A percentile compares a stretch with the other conserved stretches of the same genome.
phyloP scores from a whole-genome alignment of 2,329 filamentous ascomycete species.

The Stemphylium lycopersici region DNA sequence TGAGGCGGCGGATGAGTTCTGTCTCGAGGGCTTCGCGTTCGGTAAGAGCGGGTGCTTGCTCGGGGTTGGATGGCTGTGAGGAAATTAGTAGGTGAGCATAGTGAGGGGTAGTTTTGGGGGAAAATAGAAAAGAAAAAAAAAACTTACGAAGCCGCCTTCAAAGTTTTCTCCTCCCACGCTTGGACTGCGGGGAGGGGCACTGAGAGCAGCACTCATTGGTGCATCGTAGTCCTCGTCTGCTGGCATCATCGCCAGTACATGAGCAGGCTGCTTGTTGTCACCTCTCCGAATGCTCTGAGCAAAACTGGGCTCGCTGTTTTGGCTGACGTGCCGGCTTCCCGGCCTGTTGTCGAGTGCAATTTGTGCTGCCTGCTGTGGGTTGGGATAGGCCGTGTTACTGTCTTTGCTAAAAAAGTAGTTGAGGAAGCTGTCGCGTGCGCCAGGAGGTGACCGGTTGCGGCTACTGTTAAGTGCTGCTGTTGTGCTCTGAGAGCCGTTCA shows the following conservation, averaged over 20 bases:
- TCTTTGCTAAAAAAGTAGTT: conserved; percentile 99
- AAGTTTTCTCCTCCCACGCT: conserved; percentile 28
- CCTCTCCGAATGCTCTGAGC: conserved; percentile 78
- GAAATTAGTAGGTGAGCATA: conserved; percentile 23
- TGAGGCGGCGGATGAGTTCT: conserved; percentile 92
- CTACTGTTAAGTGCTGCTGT: conserved; percentile 68
- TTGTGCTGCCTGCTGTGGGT: conserved; percentile 51
- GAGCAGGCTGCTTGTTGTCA: conserved; percentile 61
- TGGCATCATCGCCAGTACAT: conserved; percentile 50
- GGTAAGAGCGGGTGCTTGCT: conserved; percentile 83
- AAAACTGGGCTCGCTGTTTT: conserved; percentile 79
- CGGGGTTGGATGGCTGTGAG: conserved; percentile 45
- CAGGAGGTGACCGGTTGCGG: conserved; percentile 65
- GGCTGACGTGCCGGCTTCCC: conserved; percentile 72
- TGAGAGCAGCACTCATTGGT: conserved; percentile 38
- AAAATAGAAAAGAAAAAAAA: too few species aligned
- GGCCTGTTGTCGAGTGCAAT: conserved; percentile 46
- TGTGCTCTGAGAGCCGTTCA: conserved; percentile 65
- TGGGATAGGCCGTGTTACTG: conserved; percentile 59
- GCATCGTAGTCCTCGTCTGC: conserved; percentile 54
- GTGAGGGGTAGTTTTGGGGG: background rate
- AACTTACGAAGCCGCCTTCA: conserved; percentile 66
- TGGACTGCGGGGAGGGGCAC: conserved; percentile 12
- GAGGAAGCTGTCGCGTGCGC: conserved; percentile 84
- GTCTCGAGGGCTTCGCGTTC: conserved; percentile 97